These are phyloP conservation scores for Cinnamomum micranthum DNA, from an alignment of 164 flowering plant species.

Conservation along the genomic window DNA sequence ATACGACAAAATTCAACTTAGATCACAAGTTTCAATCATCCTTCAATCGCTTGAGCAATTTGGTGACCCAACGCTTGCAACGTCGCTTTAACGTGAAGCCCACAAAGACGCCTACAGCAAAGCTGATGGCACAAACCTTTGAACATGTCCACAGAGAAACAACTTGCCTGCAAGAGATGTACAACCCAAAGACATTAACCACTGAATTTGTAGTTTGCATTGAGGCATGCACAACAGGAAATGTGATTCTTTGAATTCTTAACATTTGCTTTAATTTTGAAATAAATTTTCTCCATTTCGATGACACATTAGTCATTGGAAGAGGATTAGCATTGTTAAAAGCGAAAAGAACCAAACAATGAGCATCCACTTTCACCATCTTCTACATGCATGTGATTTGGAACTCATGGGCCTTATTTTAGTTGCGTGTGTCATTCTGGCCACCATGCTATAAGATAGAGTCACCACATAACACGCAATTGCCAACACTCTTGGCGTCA, in stretches of 20 bases:
- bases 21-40: slow-evolving; percentile 46
- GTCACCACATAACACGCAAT: no score
- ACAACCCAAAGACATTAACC: background rate
- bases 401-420: no score
- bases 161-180: slow-evolving; percentile 38
- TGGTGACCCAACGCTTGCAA: slow-evolving; percentile 70
- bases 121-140: slow-evolving; percentile 73
- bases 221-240: background rate
- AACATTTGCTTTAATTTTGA: background rate
- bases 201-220: background rate
- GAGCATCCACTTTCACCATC: background rate
- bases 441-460: no score
- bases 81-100: slow-evolving; percentile 84
- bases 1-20: background rate
- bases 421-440: no score
- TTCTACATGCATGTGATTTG: background rate
- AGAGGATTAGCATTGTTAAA: background rate
- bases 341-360: background rate
- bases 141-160: slow-evolving; percentile 84
- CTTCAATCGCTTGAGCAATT: slow-evolving; percentile 52
- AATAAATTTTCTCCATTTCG: background rate
- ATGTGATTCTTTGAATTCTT: background rate
- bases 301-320: background rate
- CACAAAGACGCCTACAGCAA: slow-evolving; percentile 66
- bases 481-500: no score